Percentiles rank a stretch among this genome's conserved stretches.
Conservation (phyloP, 768 basidiomycete species). For the Tylopilus subfusipes region DNA sequence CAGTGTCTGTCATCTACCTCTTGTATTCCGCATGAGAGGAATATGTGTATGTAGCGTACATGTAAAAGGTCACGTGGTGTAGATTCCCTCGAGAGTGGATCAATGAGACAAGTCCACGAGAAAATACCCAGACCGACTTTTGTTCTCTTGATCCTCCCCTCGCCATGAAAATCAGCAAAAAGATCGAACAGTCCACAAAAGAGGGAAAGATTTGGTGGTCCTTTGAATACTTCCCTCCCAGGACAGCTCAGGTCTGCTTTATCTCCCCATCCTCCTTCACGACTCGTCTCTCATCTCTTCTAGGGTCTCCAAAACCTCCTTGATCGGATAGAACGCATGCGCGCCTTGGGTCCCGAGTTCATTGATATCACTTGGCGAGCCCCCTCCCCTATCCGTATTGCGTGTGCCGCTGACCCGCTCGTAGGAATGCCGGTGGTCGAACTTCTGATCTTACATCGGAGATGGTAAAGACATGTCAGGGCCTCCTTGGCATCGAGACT, state of each 20-base stretch:
- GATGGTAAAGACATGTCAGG: conserved; percentile 92
- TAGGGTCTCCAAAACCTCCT: conserved; percentile 80
- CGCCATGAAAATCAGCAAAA: conserved; percentile 91
- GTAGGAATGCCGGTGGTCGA: conserved; percentile 93
- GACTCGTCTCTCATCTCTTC: background rate
- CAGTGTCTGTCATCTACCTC: conserved; percentile 50
- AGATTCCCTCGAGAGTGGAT: background rate
- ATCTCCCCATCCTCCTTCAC: background rate
- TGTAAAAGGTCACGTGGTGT: conserved; percentile 20
- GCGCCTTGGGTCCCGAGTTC: conserved; percentile 91
- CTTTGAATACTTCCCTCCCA: conserved; percentile 97
- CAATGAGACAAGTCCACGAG: conserved; percentile 10
- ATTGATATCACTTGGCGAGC: conserved; percentile 93
- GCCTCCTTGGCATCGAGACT: conserved; percentile 90
- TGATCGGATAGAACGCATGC: conserved; percentile 99
- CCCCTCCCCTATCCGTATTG: conserved; percentile 1
- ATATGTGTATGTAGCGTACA: background rate
- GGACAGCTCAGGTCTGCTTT: conserved; percentile 79
- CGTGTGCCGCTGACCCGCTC: conserved; percentile 1
- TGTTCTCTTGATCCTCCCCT: conserved; percentile 10
- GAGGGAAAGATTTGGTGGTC: conserved; percentile 96
- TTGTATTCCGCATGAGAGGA: conserved; percentile 25
- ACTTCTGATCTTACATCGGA: conserved; percentile 93
- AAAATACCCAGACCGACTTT: conserved; percentile 23
- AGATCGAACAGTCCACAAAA: conserved; percentile 80